Evolutionary conservation across 192 early-diverging fungal genomes (phyloP).

Genomic region (Gryganskiella cystojenkinii): DNA sequence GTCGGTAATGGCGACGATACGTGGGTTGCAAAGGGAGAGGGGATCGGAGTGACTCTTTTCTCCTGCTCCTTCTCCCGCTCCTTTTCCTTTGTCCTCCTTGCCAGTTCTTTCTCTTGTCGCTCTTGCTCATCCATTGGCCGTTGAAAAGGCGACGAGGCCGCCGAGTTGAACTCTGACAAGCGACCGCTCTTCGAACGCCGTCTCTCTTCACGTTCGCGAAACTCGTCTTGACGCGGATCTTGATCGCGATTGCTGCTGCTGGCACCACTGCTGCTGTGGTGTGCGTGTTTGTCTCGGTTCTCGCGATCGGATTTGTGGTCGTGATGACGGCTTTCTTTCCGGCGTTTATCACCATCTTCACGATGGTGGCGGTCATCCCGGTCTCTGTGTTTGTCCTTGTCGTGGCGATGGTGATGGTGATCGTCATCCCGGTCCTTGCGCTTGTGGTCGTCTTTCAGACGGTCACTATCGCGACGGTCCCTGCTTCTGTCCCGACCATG

Average conservation of each 20-base stretch:
- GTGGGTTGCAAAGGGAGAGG: conserved; percentile 46
- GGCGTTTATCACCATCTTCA: conserved; percentile 17
- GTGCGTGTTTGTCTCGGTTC: not conserved
- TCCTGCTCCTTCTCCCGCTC: conserved; percentile 46
- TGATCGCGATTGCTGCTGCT: not conserved
- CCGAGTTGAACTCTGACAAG: conserved; percentile 41
- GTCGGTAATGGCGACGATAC: conserved; percentile 43
- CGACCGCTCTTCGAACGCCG: conserved; percentile 21
- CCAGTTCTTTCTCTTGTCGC: conserved; percentile 35
- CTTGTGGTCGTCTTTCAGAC: conserved; percentile 1
- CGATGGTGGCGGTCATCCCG: conserved; percentile 4
- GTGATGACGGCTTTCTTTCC: not conserved
- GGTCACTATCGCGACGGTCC: conserved; percentile 1
- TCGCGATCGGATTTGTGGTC: not conserved
- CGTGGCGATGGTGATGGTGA: conserved; percentile 3
- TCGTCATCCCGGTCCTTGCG: not conserved
- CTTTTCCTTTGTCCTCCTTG: conserved; percentile 23
- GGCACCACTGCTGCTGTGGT: not conserved
- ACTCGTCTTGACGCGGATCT: not conserved
- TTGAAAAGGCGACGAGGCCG: conserved; percentile 49
- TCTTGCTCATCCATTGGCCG: conserved; percentile 49
- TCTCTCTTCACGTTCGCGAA: not conserved
- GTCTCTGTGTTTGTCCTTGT: no score
- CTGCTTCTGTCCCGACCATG: conserved; percentile 16
- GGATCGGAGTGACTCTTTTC: conserved; percentile 34